Conservation (phyloP, 1,139 yeast species). For the Pichia sp. region DNA sequence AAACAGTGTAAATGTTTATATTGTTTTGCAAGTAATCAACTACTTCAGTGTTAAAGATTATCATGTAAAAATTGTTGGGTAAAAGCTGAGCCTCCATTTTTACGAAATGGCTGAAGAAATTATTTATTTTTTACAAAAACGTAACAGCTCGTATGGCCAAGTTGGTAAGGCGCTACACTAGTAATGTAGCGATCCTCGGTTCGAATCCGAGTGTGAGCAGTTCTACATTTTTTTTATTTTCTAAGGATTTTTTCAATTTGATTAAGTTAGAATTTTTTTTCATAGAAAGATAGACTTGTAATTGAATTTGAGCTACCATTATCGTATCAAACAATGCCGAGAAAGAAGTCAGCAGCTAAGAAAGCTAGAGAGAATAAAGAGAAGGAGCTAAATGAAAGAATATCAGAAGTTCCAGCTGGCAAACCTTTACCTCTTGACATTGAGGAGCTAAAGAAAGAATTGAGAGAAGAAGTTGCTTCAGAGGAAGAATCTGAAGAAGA, state of each 20-base stretch:
- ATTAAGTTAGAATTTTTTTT: background rate
- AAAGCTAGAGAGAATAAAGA: conserved; percentile 47
- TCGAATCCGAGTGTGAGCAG: conserved; percentile 20
- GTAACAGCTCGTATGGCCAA: conserved; percentile 19
- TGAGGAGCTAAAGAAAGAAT: conserved; percentile 22
- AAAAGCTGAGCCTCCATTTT: too few relatives aligned
- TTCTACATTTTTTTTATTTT: conserved; percentile 2
- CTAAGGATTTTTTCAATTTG: background rate
- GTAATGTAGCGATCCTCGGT: conserved; percentile 22
- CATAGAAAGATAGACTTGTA: too few relatives aligned
- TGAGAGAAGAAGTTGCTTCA: conserved; percentile 20
- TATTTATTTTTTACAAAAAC: background rate
- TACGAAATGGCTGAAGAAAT: too few relatives aligned
- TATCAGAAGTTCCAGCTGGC: conserved; percentile 25
- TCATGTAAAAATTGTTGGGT: too few relatives aligned
- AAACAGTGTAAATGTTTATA: too few relatives aligned
- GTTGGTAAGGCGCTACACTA: conserved; percentile 23
- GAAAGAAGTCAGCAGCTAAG: conserved; percentile 86
- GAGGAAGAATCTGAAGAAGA: conserved; percentile 36
- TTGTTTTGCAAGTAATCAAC: too few relatives aligned
- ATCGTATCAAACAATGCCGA: conserved; percentile 48
- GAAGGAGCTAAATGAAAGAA: conserved; percentile 1
- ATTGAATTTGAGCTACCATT: background rate
- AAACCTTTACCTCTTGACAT: conserved; percentile 21
- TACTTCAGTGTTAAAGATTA: too few relatives aligned